These are phyloP conservation scores for Linnemannia exigua DNA, from an alignment of 192 early-diverging fungal species.

Conservation along the genomic window DNA sequence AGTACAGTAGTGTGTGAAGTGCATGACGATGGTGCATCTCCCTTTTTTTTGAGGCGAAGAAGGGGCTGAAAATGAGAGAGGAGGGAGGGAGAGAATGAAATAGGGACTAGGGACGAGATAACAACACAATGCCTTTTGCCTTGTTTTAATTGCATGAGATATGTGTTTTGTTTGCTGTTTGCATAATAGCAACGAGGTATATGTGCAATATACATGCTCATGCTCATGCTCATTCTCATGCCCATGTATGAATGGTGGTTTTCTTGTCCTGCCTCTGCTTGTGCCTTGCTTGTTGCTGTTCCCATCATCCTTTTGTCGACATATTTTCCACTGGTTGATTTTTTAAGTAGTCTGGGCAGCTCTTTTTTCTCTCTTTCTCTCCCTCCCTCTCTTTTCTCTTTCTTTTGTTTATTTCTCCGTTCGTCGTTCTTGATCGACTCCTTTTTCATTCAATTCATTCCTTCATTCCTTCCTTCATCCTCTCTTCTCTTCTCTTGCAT, in stretches of 20 bases:
- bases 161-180: background rate
- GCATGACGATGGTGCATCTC: background rate
- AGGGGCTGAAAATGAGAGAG: background rate
- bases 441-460: no score
- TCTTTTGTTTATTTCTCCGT: background rate
- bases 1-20: no score
- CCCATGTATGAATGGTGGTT: background rate
- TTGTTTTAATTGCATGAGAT: background rate
- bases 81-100: conserved; percentile 7
- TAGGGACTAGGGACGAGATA: background rate
- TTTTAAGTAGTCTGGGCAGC: background rate
- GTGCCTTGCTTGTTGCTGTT: background rate
- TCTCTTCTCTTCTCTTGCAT: background rate
- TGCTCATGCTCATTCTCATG: no score
- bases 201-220: no score
- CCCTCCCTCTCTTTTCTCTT: background rate
- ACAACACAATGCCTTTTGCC: background rate
- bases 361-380: background rate
- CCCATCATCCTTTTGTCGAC: background rate
- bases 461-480: background rate
- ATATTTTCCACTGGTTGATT: background rate
- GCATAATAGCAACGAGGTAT: background rate
- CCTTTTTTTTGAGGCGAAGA: background rate
- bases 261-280: background rate
- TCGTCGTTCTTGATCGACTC: background rate